Conservation (phyloP, 148 eudicot genomes). For the Gaultheria prostrata region DNA sequence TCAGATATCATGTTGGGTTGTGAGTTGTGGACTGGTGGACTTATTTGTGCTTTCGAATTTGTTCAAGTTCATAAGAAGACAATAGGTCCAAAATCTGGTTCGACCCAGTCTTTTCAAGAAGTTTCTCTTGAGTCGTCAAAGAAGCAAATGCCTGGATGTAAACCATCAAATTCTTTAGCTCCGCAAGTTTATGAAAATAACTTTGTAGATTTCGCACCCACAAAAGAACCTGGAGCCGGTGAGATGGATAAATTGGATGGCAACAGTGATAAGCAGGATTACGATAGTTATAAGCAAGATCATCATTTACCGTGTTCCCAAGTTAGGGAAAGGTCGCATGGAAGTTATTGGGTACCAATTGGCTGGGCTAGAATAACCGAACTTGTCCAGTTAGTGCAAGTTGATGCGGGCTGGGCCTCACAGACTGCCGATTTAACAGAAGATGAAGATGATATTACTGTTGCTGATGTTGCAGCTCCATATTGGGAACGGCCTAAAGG, state of each 20-base stretch:
- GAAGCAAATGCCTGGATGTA: slow-evolving; percentile 29
- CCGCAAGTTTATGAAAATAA: slow-evolving; percentile 24
- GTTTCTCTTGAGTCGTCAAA: slow-evolving; percentile 28
- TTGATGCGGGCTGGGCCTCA: slow-evolving; percentile 56
- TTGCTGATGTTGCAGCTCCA: slow-evolving; percentile 92
- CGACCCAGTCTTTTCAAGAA: slow-evolving; percentile 24
- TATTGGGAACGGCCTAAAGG: slow-evolving; percentile 94
- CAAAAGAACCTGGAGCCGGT: slow-evolving; percentile 33
- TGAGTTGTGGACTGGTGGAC: slow-evolving; percentile 86
- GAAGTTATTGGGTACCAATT: slow-evolving; percentile 79
- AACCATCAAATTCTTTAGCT: slow-evolving; percentile 26
- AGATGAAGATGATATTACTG: slow-evolving; percentile 70
- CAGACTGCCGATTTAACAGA: slow-evolving; percentile 57
- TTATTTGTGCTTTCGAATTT: slow-evolving; percentile 88
- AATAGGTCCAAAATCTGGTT: slow-evolving; percentile 29
- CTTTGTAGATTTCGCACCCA: slow-evolving; percentile 31
- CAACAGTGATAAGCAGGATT: slow-evolving; percentile 27
- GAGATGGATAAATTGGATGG: slow-evolving; percentile 28
- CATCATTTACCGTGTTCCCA: slow-evolving; percentile 29
- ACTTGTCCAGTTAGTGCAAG: slow-evolving; percentile 68
- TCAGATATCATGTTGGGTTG: slow-evolving; percentile 49
- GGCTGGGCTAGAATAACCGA: slow-evolving; percentile 88
- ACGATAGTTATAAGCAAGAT: slow-evolving; percentile 24
- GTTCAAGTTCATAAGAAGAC: slow-evolving; percentile 52
- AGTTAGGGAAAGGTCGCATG: slow-evolving; percentile 27